Percentiles rank a stretch among this genome's conserved stretches.
Conservation (phyloP, 805 yeast species). For the Torulaspora delbrueckii region DNA sequence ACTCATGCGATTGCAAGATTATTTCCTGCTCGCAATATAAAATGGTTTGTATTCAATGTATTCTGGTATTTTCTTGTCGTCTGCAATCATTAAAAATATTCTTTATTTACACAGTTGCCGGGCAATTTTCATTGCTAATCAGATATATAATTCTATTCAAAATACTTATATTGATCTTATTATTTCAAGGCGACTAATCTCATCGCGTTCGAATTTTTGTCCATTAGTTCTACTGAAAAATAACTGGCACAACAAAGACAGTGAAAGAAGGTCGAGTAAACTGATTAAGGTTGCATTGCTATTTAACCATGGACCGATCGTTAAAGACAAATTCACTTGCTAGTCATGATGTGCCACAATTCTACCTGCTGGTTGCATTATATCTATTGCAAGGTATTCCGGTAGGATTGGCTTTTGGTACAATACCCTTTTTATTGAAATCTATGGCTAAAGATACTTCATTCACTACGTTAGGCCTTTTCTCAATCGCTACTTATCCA, state of each 20-base stretch:
- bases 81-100: constrained; percentile 2
- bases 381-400: constrained; percentile 95
- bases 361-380: constrained; percentile 62
- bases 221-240: not conserved
- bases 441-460: constrained; percentile 54
- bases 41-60: constrained; percentile 1
- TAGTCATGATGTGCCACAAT: constrained; percentile 63
- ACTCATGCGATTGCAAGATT: not conserved
- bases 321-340: constrained; percentile 21
- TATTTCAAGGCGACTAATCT: not conserved
- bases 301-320: constrained; percentile 2
- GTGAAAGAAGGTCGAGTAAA: not conserved
- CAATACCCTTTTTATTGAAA: constrained; percentile 84
- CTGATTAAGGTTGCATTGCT: not conserved
- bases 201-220: not conserved
- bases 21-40: not conserved
- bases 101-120: not conserved
- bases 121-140: not conserved
- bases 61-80: not conserved
- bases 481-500: constrained; percentile 90
- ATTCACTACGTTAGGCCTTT: constrained; percentile 85
- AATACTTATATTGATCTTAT: not conserved
- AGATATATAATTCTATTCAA: not conserved
- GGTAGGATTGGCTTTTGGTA: constrained; percentile 91
- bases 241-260: not conserved